These are phyloP conservation scores for Suhomyces guaymorum DNA, from an alignment of 1,139 yeast genomes.

Conservation along the genomic window DNA sequence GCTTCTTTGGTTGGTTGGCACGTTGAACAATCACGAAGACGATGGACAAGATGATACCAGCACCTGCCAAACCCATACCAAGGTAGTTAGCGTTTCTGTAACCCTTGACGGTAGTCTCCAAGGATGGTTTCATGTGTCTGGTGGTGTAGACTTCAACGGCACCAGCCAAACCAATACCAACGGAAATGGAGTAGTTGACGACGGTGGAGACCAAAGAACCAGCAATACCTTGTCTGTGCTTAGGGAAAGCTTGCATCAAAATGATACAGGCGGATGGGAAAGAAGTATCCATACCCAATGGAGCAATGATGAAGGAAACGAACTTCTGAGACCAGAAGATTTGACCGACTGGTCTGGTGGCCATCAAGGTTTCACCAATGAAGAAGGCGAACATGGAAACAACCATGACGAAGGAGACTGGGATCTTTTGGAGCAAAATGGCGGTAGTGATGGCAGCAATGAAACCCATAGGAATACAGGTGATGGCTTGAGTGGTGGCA, in stretches of 20 bases:
- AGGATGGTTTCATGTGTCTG: slow-evolving; percentile 24
- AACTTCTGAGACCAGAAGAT: slow-evolving; percentile 57
- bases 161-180: slow-evolving; percentile 67
- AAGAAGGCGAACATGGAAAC: slow-evolving; percentile 48
- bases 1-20: too few relatives aligned
- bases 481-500: slow-evolving; percentile 41
- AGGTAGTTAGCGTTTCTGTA: slow-evolving; percentile 47
- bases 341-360: slow-evolving; percentile 47
- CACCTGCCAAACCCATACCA: slow-evolving; percentile 54
- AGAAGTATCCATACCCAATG: slow-evolving; percentile 66
- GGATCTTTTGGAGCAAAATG: slow-evolving; percentile 34
- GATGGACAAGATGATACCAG: slow-evolving; percentile 38
- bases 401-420: slow-evolving; percentile 45
- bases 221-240: slow-evolving; percentile 61
- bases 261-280: slow-evolving; percentile 63
- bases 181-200: slow-evolving; percentile 62
- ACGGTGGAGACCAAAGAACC: slow-evolving; percentile 63
- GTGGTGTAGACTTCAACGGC: slow-evolving; percentile 53
- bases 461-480: slow-evolving; percentile 44
- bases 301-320: slow-evolving; percentile 45
- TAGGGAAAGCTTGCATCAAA: slow-evolving; percentile 51
- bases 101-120: slow-evolving; percentile 33
- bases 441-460: slow-evolving; percentile 50
- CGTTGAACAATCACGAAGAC: slow-evolving; percentile 20
- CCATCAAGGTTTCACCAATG: slow-evolving; percentile 42